A percentile compares a stretch with the other conserved stretches of the same genome.
Conservation (phyloP, 1,284 basidiomycete species). For the Irpex sp. region DNA sequence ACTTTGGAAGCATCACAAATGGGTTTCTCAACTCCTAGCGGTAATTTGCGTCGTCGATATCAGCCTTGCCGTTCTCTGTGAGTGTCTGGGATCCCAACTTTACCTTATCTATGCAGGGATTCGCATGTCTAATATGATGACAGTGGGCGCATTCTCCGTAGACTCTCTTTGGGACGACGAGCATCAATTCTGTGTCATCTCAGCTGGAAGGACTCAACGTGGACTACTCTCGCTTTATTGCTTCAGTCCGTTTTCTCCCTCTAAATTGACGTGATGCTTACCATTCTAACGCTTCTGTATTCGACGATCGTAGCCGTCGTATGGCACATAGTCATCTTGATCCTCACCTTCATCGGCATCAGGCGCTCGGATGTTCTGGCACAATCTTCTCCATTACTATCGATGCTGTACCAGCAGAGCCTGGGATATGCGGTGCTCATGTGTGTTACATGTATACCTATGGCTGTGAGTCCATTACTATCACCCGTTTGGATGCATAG, state of each 20-base stretch:
- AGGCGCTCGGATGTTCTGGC: neutral
- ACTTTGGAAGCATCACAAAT: neutral
- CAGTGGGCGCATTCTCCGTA: neutral
- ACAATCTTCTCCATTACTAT: neutral
- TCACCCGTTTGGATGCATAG: neutral
- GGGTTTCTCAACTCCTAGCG: neutral
- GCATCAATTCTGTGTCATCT: neutral
- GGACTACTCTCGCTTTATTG: neutral
- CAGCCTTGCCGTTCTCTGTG: neutral
- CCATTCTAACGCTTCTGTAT: too few species aligned
- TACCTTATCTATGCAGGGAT: neutral
- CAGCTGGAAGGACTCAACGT: neutral
- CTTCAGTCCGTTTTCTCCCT: neutral
- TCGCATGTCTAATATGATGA: neutral
- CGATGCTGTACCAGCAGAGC: neutral
- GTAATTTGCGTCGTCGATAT: neutral
- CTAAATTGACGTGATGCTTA: neutral
- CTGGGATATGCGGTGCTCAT: neutral
- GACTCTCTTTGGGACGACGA: neutral
- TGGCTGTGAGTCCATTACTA: neutral
- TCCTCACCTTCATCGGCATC: neutral
- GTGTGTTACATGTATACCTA: neutral
- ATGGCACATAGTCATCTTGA: neutral
- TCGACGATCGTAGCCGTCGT: neutral
- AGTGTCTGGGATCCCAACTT: neutral